Conservation (phyloP, 140 eudicot species). For the Cichorium intybus region DNA sequence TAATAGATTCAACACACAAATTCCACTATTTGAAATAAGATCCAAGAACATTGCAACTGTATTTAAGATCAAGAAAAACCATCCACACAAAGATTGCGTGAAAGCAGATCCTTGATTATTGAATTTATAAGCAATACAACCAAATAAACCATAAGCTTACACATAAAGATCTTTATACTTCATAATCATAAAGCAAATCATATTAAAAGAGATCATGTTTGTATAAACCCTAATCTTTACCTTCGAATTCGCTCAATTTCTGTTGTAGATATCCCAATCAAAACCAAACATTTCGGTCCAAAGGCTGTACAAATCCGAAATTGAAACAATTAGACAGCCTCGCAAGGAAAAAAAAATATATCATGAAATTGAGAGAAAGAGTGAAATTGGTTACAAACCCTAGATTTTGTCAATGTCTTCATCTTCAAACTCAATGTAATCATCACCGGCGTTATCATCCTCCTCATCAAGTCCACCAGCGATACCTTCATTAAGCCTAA, state of each 20-base stretch:
- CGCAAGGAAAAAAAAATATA: background rate
- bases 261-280: background rate
- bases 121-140: constrained; percentile 1
- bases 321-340: constrained; percentile 5
- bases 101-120: constrained; percentile 12
- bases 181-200: constrained; percentile 20
- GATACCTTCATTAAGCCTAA: constrained; percentile 67
- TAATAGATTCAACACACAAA: background rate
- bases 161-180: constrained; percentile 15
- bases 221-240: constrained; percentile 28
- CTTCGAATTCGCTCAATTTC: constrained; percentile 18
- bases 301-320: constrained; percentile 11
- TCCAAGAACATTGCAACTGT: background rate
- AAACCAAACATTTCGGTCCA: constrained; percentile 12
- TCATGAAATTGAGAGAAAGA: background rate
- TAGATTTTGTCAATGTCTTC: constrained; percentile 56
- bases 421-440: constrained; percentile 58
- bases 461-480: constrained; percentile 61
- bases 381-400: constrained; percentile 22
- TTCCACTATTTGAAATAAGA: background rate
- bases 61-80: background rate
- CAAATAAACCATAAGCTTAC: constrained; percentile 25
- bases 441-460: constrained; percentile 54
- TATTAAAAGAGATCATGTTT: constrained; percentile 20
- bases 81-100: constrained; percentile 1